These are phyloP conservation scores for Colletotrichum ledebouriae DNA, from an alignment of 2,329 filamentous ascomycete genomes.

Conservation along the genomic window DNA sequence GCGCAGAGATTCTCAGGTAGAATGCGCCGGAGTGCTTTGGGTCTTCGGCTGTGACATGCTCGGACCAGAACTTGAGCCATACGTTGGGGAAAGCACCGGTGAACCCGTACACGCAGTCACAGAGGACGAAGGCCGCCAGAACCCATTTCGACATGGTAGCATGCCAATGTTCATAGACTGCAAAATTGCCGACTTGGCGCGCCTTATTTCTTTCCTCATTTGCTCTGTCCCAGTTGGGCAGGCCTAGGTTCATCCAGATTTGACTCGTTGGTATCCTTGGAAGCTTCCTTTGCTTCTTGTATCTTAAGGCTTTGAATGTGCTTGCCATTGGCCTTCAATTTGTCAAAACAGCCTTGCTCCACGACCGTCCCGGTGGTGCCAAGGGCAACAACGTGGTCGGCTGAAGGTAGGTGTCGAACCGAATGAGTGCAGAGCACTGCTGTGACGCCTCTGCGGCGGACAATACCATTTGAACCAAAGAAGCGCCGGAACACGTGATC, in stretches of 20 bases:
- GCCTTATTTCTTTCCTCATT: slow-evolving; percentile 23
- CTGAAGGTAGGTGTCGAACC: slow-evolving; percentile 54
- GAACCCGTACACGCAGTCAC: slow-evolving; percentile 47
- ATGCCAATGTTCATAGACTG: slow-evolving; percentile 54
- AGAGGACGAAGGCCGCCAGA: slow-evolving; percentile 43
- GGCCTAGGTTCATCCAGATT: slow-evolving; percentile 16
- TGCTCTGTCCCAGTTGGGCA: neutral
- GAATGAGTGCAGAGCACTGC: slow-evolving; percentile 57
- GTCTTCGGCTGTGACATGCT: no score
- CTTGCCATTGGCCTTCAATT: slow-evolving; percentile 53
- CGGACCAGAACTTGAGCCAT: no score
- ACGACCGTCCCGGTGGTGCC: slow-evolving; percentile 54
- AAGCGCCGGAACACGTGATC: slow-evolving; percentile 50
- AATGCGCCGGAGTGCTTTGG: no score
- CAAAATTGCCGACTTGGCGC: slow-evolving; percentile 50
- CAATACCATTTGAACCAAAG: slow-evolving; percentile 48
- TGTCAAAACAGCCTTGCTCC: slow-evolving; percentile 57
- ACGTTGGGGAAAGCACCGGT: slow-evolving; percentile 40
- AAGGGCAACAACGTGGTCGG: slow-evolving; percentile 61
- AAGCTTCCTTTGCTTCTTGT: slow-evolving; percentile 44
- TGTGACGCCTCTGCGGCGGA: slow-evolving; percentile 45
- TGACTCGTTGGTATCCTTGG: neutral
- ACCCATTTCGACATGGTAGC: slow-evolving; percentile 45
- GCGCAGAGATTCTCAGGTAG: no score
- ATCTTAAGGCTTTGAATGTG: slow-evolving; percentile 56